These are phyloP conservation scores for Leucosporidium yakuticum DNA, from an alignment of 768 basidiomycete species.

Conservation along the genomic window DNA sequence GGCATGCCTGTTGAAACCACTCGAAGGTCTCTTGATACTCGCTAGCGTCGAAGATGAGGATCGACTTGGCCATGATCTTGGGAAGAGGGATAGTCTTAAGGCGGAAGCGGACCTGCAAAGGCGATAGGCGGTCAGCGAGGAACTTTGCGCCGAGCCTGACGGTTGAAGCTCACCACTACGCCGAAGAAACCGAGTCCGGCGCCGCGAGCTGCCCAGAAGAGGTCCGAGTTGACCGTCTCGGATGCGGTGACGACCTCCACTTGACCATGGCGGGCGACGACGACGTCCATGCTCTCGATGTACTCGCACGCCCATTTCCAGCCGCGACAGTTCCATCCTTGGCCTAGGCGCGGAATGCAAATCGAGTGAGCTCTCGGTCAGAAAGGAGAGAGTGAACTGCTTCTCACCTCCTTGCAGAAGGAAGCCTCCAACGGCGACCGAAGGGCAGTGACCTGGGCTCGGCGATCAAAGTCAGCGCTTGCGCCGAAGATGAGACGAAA, in stretches of 20 bases:
- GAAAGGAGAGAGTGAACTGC: background rate
- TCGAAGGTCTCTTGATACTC: background rate
- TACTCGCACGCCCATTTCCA: slow-evolving; percentile 2
- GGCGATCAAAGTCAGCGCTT: too few species aligned
- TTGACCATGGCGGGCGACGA: background rate
- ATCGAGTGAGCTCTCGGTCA: background rate
- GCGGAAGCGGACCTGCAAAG: too few species aligned
- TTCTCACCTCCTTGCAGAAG: background rate
- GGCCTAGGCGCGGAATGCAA: background rate
- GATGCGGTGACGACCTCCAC: background rate
- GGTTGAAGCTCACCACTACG: background rate
- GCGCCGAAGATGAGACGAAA: too few species aligned
- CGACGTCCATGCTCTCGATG: slow-evolving; percentile 5
- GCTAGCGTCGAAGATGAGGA: background rate
- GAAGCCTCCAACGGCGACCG: background rate
- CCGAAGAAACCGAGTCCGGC: background rate
- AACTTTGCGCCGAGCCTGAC: too few species aligned
- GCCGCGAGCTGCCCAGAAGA: slow-evolving; percentile 1
- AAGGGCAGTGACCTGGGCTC: background rate
- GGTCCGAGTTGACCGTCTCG: background rate
- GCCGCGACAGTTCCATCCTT: background rate
- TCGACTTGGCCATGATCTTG: background rate
- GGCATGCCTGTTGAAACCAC: background rate
- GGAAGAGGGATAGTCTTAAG: background rate
- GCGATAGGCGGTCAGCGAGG: too few species aligned